Base-by-base conservation (phyloP, 2,329 filamentous ascomycete species). In the Cladophialophora yegresii region DNA sequence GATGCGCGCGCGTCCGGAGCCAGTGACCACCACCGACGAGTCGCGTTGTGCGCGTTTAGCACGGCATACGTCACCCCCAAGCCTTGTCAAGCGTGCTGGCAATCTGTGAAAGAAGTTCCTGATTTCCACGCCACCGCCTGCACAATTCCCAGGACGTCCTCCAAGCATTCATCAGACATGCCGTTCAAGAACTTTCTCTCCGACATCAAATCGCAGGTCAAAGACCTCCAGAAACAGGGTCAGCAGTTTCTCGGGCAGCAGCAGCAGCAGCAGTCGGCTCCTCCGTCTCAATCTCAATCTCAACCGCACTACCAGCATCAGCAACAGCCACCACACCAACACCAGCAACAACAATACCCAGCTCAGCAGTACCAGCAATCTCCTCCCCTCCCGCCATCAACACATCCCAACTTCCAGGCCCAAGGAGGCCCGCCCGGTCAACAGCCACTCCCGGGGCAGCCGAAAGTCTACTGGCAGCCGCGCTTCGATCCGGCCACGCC, bases 401-500 rank as follows among this genome's bases (percentile, higher is more conserved):
- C 58, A 28, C 67, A 64, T 36, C 63, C 67, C 9, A 64, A 43
- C 33, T 30, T 45, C 20, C 58, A 54, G 28, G 26, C 23, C n/a
- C 40, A 53, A 58, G n/a, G 28, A 40, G 55, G 56, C 12, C 43
- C 47, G 47, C 49, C 50, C 26, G 55, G 40, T n/a, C 58, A 53
- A 26, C 32, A 30, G 16, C 54, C 40, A 9, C 66, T 57, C 6
- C 54, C 51, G 6, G 61, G 55, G 36, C 47, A 63, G 16, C 59
- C 58, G 20, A 36, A 51, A 23, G 30, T 64, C 43, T 71, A 71
- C 66, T 71, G 70, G 70, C 58, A 66, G 40, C 61, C 70, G 10
- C 56, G 45, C 0, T 68, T 71, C 60, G 68, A 71, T 26, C 64
- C 69, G 6, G 59, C 45, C 10, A 51, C 36, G 5, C 64, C 67